Conservation (phyloP, 116 monocot species). For the Zostera marina region DNA sequence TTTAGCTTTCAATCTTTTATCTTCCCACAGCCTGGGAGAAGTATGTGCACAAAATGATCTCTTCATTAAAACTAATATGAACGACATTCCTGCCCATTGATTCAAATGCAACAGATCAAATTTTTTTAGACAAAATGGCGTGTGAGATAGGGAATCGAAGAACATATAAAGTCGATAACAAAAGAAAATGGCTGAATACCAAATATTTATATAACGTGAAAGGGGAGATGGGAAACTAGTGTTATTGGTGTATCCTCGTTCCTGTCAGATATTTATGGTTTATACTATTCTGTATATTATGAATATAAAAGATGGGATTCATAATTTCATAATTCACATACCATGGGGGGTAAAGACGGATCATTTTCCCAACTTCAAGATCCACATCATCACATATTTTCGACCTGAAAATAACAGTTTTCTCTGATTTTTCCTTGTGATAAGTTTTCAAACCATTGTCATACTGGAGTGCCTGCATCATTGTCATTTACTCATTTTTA, state of each 20-base stretch:
- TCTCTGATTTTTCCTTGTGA: constrained; percentile 11
- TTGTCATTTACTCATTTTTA: no score
- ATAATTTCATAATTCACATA: no score
- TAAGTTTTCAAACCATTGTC: constrained; percentile 3
- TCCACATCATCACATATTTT: constrained; percentile 56
- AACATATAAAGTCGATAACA: no score
- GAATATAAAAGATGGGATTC: background rate
- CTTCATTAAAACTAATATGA: constrained; percentile 6
- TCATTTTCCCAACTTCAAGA: constrained; percentile 48
- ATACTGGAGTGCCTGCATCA: constrained; percentile 23
- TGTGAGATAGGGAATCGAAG: no score
- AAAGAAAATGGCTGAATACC: no score
- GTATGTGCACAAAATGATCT: constrained; percentile 13
- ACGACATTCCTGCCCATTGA: constrained; percentile 11
- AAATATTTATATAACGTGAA: no score
- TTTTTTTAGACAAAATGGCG: background rate
- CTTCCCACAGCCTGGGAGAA: constrained; percentile 10
- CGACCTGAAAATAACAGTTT: constrained; percentile 49
- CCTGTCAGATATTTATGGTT: no score
- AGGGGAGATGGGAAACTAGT: no score
- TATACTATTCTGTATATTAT: background rate
- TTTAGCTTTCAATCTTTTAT: no score
- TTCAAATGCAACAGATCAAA: background rate
- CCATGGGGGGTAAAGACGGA: constrained; percentile 70
- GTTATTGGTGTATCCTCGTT: no score